Evolutionary conservation across 2,329 filamentous ascomycete species (phyloP).

Genomic region (Fusarium sp.): DNA sequence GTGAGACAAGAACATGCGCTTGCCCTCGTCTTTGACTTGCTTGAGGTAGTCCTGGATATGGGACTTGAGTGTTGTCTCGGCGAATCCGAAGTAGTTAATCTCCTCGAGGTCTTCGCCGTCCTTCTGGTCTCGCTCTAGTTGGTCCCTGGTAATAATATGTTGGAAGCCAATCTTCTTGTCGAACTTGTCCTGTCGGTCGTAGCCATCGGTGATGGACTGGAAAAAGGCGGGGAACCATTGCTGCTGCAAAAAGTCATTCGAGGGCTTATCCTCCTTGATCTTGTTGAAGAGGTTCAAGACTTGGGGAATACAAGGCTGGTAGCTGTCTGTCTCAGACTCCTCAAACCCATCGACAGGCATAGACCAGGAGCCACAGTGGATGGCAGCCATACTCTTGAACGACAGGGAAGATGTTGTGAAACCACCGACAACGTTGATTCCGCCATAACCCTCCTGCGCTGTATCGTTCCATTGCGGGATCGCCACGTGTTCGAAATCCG

Average conservation of each 20-base stretch:
- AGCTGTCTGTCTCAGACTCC: conserved; percentile 59
- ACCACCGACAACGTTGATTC: conserved; percentile 59
- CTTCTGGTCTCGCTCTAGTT: conserved; percentile 43
- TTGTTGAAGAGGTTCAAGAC: conserved; percentile 54
- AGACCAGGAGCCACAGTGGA: conserved; percentile 60
- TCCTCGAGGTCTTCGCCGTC: conserved; percentile 43
- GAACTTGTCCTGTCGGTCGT: conserved; percentile 55
- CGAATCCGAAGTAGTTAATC: conserved; percentile 56
- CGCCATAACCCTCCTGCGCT: conserved; percentile 52
- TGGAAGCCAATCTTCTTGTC: conserved; percentile 54
- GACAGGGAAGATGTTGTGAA: conserved; percentile 61
- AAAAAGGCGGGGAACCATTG: conserved; percentile 55
- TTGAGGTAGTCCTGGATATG: conserved; percentile 53
- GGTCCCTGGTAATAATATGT: conserved; percentile 50
- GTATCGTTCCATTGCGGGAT: conserved; percentile 49
- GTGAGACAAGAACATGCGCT: conserved; percentile 56
- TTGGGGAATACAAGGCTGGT: conserved; percentile 62
- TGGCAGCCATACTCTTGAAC: conserved; percentile 60
- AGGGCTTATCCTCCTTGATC: conserved; percentile 42
- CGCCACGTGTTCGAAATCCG: conserved; percentile 47
- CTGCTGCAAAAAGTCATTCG: conserved; percentile 47
- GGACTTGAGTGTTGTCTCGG: conserved; percentile 51
- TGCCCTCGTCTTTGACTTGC: conserved; percentile 49
- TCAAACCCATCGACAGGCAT: conserved; percentile 59
- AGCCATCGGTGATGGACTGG: conserved; percentile 56